Evolutionary conservation across 345 rosid genomes (phyloP).

Genomic region (Citrus sp.): DNA sequence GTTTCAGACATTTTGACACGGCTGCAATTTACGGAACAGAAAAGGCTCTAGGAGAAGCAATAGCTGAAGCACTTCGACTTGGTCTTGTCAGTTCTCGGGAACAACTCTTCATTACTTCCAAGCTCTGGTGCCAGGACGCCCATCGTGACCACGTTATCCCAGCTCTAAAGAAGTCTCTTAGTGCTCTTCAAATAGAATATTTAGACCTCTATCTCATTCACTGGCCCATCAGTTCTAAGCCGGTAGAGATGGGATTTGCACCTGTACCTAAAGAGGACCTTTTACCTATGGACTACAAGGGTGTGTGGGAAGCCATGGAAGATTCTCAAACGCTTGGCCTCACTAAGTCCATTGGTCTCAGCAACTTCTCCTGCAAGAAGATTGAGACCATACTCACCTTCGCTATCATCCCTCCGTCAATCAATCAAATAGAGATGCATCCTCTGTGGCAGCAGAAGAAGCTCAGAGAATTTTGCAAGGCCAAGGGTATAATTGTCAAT

Average conservation of each 20-base stretch:
- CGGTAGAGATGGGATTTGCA: too few relatives aligned
- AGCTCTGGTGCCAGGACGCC: too few relatives aligned
- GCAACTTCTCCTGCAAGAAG: slow-evolving; percentile 20
- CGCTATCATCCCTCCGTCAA: slow-evolving; percentile 9
- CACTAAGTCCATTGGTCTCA: slow-evolving; percentile 7
- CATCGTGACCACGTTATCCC: too few relatives aligned
- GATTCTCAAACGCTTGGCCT: slow-evolving; percentile 14
- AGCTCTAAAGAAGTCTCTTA: too few relatives aligned
- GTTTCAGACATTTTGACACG: slow-evolving; percentile 29
- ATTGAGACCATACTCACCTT: neutral
- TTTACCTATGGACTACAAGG: too few relatives aligned
- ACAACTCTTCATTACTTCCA: slow-evolving; percentile 59
- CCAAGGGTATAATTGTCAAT: neutral
- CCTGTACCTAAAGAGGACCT: too few relatives aligned
- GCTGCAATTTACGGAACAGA: slow-evolving; percentile 51
- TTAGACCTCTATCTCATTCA: too few relatives aligned
- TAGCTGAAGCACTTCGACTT: slow-evolving; percentile 10
- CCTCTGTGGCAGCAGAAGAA: too few relatives aligned
- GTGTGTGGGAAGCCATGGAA: slow-evolving; percentile 11
- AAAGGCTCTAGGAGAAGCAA: slow-evolving; percentile 39
- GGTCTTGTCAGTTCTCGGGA: slow-evolving; percentile 42
- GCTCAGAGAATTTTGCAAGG: too few relatives aligned
- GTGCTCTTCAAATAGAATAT: too few relatives aligned
- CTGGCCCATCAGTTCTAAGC: too few relatives aligned
- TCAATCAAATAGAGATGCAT: neutral